phyloP scores from a whole-genome alignment of 345 rosid genomes.

The Rubroshorea leprosula region DNA sequence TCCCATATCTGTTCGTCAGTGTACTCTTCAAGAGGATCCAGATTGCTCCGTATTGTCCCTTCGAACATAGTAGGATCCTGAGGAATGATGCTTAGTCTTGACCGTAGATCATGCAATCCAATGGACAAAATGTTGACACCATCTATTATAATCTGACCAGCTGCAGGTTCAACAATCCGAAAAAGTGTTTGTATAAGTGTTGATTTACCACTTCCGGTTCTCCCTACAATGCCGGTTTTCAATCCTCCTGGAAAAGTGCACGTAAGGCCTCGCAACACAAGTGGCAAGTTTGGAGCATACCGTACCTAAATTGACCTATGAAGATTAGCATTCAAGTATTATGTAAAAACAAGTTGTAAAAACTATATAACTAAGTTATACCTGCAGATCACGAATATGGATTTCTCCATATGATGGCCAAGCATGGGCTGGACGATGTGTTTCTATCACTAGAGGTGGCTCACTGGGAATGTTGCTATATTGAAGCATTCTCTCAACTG shows the following conservation, averaged over 20 bases:
- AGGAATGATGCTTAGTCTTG: slow-evolving; percentile 58
- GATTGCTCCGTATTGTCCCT: slow-evolving; percentile 48
- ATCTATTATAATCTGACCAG: slow-evolving; percentile 50
- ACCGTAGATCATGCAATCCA: slow-evolving; percentile 60
- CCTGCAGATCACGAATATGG: slow-evolving; percentile 41
- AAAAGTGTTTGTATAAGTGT: slow-evolving; percentile 59
- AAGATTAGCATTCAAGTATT: neutral
- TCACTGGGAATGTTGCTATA: slow-evolving; percentile 51
- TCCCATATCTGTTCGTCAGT: slow-evolving; percentile 53
- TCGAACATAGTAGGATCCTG: slow-evolving; percentile 75
- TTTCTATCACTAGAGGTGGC: slow-evolving; percentile 56
- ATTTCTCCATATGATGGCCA: slow-evolving; percentile 68
- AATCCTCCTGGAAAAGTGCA: slow-evolving; percentile 48
- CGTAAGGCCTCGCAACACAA: slow-evolving; percentile 41
- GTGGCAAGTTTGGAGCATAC: slow-evolving; percentile 52
- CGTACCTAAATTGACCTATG: slow-evolving; percentile 27
- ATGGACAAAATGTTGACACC: slow-evolving; percentile 40
- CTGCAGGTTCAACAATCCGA: slow-evolving; percentile 54
- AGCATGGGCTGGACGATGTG: slow-evolving; percentile 31
- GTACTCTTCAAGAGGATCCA: slow-evolving; percentile 61
- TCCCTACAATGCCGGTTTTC: slow-evolving; percentile 55
- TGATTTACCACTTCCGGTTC: slow-evolving; percentile 68
- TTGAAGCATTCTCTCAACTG: slow-evolving; percentile 67
- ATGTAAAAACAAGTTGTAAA: neutral
- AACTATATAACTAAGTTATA: slow-evolving; percentile 10